phyloP scores from a whole-genome alignment of 352 stramenopile species.

The Phytophthora pini region DNA sequence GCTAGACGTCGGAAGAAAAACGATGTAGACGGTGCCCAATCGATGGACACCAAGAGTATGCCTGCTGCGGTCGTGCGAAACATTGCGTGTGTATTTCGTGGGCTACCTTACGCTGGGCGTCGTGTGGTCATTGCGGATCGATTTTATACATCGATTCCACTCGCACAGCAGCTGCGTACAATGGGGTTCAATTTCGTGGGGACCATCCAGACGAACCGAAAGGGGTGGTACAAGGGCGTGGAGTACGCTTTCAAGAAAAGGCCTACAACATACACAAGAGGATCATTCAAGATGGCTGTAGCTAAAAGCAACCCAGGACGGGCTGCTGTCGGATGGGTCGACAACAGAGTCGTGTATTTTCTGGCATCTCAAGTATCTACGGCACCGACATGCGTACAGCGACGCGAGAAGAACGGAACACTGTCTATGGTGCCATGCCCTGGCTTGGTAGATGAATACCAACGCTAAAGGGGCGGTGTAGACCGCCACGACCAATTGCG shows the following conservation, averaged over 20 bases:
- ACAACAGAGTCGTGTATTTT: constrained; percentile 10
- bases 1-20: constrained; percentile 3
- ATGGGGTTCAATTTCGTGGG: constrained; percentile 14
- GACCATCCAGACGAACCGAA: constrained; percentile 8
- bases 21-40: neutral
- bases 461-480: no score
- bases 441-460: constrained; percentile 4
- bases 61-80: neutral
- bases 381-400: neutral
- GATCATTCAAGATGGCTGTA: constrained; percentile 2
- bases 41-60: constrained; percentile 4
- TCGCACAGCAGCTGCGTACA: no score
- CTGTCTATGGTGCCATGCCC: neutral
- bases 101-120: neutral
- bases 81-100: constrained; percentile 5
- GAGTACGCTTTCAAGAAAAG: constrained; percentile 12
- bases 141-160: constrained; percentile 9
- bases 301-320: constrained; percentile 4
- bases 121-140: constrained; percentile 1
- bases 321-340: constrained; percentile 7
- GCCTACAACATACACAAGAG: neutral
- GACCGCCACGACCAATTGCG: no score
- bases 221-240: constrained; percentile 11
- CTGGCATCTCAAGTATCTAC: constrained; percentile 1
- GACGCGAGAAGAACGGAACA: neutral